A percentile compares a stretch with the other conserved stretches of the same genome.
Evolutionary conservation across 2,329 filamentous ascomycete genomes (phyloP).

Genomic region (Tricladium varicosporioides): DNA sequence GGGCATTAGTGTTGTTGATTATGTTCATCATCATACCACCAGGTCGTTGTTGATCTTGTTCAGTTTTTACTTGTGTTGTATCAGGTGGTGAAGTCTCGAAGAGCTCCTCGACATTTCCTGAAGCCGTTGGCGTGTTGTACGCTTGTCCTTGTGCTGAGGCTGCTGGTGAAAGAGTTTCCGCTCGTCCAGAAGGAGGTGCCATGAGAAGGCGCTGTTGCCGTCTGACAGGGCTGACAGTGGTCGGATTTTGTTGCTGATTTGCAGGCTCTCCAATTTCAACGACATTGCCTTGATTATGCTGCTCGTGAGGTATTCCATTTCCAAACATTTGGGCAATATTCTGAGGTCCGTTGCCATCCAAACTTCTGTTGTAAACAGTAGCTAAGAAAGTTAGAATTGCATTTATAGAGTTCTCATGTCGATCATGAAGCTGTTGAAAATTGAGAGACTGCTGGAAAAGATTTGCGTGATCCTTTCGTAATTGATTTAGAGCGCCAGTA

Average conservation of each 20-base stretch:
- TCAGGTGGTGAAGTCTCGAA: slow-evolving; percentile 48
- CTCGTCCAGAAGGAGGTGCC: slow-evolving; percentile 26
- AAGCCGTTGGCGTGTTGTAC: slow-evolving; percentile 33
- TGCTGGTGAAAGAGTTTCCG: slow-evolving; percentile 25
- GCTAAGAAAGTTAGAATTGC: slow-evolving; percentile 97
- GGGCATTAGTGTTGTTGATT: slow-evolving; percentile 62
- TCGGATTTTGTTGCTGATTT: slow-evolving; percentile 25
- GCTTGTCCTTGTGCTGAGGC: slow-evolving; percentile 29
- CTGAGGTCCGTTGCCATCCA: slow-evolving; percentile 77
- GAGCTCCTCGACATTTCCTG: slow-evolving; percentile 60
- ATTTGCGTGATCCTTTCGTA: slow-evolving; percentile 83
- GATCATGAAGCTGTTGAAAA: slow-evolving; percentile 88
- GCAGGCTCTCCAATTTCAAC: slow-evolving; percentile 59
- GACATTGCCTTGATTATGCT: slow-evolving; percentile 51
- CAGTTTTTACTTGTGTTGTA: slow-evolving; percentile 51
- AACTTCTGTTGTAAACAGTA: slow-evolving; percentile 90
- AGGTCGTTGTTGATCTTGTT: slow-evolving; percentile 53
- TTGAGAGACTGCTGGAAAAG: slow-evolving; percentile 84
- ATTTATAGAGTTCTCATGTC: slow-evolving; percentile 98
- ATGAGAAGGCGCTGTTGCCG: slow-evolving; percentile 34
- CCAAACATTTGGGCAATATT: slow-evolving; percentile 84
- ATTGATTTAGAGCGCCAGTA: slow-evolving; percentile 72
- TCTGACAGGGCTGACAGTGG: slow-evolving; percentile 28
- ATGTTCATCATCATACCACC: slow-evolving; percentile 64
- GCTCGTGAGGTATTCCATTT: slow-evolving; percentile 64